Conservation (phyloP, 495 filamentous ascomycete species). For the Talaromyces proteolyticus region DNA sequence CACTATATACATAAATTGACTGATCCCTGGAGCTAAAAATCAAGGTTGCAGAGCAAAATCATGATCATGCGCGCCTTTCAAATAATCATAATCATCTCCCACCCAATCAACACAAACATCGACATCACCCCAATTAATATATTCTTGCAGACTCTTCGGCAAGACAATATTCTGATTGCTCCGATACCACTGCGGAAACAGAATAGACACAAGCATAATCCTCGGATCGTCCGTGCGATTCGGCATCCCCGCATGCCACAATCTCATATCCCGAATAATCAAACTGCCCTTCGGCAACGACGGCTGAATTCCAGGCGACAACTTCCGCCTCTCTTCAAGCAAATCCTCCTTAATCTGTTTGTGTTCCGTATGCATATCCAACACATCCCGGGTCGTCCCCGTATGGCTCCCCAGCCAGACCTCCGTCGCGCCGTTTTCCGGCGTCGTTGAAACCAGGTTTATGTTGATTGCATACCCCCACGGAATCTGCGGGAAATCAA, state of each 20-base stretch:
- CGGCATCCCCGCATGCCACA: slow-evolving; percentile 41
- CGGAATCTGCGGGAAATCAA: slow-evolving; percentile 34
- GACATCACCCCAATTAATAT: slow-evolving; percentile 12
- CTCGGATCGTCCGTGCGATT: slow-evolving; percentile 33
- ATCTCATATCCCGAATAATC: slow-evolving; percentile 32
- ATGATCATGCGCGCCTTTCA: slow-evolving; percentile 22
- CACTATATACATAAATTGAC: too few species aligned
- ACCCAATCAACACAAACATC: slow-evolving; percentile 20
- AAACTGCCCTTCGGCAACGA: slow-evolving; percentile 30
- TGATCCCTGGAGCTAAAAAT: background rate
- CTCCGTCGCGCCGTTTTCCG: slow-evolving; percentile 35
- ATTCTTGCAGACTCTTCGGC: slow-evolving; percentile 13
- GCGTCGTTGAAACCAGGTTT: slow-evolving; percentile 18
- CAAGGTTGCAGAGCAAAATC: slow-evolving; percentile 16
- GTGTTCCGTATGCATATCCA: slow-evolving; percentile 18
- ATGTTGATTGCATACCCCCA: slow-evolving; percentile 18
- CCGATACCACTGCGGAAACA: slow-evolving; percentile 24
- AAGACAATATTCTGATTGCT: slow-evolving; percentile 13
- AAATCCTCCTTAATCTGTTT: slow-evolving; percentile 20
- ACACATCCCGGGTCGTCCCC: slow-evolving; percentile 17
- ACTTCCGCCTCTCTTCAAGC: slow-evolving; percentile 20
- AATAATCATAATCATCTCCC: slow-evolving; percentile 19
- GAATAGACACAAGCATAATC: slow-evolving; percentile 33
- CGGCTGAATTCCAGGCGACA: slow-evolving; percentile 29
- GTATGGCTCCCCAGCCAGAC: slow-evolving; percentile 37